phyloP scores from a whole-genome alignment of 1,139 yeast species.

The Sugiyamaella novakii region DNA sequence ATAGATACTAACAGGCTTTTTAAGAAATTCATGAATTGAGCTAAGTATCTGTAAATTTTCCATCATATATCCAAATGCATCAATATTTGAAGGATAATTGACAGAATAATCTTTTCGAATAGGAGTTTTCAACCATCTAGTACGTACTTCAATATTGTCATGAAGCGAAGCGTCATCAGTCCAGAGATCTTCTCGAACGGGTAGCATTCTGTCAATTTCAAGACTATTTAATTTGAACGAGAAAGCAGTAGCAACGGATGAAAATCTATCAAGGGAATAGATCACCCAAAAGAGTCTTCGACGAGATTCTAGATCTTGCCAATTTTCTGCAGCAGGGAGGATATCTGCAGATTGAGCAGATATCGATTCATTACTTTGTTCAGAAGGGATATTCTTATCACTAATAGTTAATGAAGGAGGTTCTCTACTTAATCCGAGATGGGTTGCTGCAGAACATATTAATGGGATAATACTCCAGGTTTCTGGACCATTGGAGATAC shows the following conservation, averaged over 20 bases:
- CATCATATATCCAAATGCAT: slow-evolving; percentile 29
- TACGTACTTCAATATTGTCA: slow-evolving; percentile 14
- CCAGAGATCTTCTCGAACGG: slow-evolving; percentile 29
- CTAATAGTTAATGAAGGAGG: slow-evolving; percentile 6
- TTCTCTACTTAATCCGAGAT: slow-evolving; percentile 29
- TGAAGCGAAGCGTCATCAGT: neutral
- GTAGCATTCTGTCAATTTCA: slow-evolving; percentile 29
- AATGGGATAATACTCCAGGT: slow-evolving; percentile 32
- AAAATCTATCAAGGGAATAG: slow-evolving; percentile 28
- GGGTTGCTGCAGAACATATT: slow-evolving; percentile 30
- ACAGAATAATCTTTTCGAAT: slow-evolving; percentile 21
- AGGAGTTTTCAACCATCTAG: slow-evolving; percentile 25
- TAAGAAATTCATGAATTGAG: slow-evolving; percentile 29
- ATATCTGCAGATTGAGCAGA: slow-evolving; percentile 28
- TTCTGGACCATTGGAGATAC: slow-evolving; percentile 32
- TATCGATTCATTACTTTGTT: slow-evolving; percentile 19
- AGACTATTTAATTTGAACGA: slow-evolving; percentile 26
- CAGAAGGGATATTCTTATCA: neutral
- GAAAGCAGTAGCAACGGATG: slow-evolving; percentile 32
- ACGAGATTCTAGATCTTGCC: slow-evolving; percentile 29
- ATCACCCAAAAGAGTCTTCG: slow-evolving; percentile 33
- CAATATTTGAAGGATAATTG: slow-evolving; percentile 21
- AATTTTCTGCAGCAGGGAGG: slow-evolving; percentile 23
- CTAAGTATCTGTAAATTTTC: slow-evolving; percentile 29
- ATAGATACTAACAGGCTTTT: slow-evolving; percentile 29